Evolutionary conservation across 306 rosid genomes (phyloP).

Genomic region (Casuarina equisetifolia): DNA sequence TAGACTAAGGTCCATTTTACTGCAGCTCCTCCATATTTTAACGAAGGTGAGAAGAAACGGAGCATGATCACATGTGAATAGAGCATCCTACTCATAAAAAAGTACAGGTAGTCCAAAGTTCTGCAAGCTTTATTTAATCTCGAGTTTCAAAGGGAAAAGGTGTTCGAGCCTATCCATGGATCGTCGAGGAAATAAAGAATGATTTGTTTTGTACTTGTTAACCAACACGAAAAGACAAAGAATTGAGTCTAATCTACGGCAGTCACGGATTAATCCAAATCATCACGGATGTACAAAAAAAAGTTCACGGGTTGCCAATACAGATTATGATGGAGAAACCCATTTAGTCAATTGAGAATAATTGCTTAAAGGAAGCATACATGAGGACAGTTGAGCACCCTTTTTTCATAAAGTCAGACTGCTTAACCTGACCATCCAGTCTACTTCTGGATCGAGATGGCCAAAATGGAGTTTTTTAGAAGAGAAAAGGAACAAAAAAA

Average conservation of each 20-base stretch:
- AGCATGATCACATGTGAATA: slow-evolving; percentile 1
- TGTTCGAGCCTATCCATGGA: neutral
- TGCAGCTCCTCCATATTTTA: neutral
- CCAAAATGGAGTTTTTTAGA: neutral
- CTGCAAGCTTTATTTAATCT: neutral
- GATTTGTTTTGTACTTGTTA: neutral
- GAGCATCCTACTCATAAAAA: neutral
- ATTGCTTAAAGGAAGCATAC: neutral
- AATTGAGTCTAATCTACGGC: neutral
- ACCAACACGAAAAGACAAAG: neutral
- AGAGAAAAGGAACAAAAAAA: neutral
- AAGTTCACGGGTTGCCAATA: slow-evolving; percentile 26
- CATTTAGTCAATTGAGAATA: neutral
- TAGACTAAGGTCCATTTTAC: no score
- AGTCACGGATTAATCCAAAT: slow-evolving; percentile 26
- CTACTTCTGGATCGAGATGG: neutral
- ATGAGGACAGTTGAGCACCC: slow-evolving; percentile 8
- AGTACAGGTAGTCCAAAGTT: neutral
- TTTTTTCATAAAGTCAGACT: neutral
- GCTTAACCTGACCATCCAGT: slow-evolving; percentile 1
- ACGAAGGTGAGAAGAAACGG: neutral
- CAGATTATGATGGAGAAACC: neutral
- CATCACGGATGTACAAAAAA: slow-evolving; percentile 26
- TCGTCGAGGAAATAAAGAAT: neutral
- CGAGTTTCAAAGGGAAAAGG: neutral